Percentiles rank a stretch among this genome's conserved stretches.
These are phyloP conservation scores for Silene latifolia DNA, from an alignment of 148 eudicot genomes.

Conservation along the genomic window DNA sequence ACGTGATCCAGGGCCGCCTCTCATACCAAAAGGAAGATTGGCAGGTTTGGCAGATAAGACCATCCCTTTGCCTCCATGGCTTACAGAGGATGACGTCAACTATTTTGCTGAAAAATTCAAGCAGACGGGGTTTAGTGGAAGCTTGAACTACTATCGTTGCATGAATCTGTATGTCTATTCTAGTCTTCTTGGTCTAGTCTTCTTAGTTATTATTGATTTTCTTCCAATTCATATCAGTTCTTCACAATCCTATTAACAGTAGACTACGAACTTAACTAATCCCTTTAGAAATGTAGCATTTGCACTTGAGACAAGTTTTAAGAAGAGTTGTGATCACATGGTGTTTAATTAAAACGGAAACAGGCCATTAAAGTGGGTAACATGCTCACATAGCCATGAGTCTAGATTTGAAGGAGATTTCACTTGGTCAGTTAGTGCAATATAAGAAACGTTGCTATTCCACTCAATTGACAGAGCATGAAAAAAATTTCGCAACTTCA, in stretches of 20 bases:
- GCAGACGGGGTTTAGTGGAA: slow-evolving; percentile 58
- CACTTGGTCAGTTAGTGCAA: too few relatives aligned
- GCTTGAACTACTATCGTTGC: slow-evolving; percentile 60
- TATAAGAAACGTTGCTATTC: too few relatives aligned
- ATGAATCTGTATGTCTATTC: slow-evolving; percentile 46
- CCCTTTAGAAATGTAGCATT: neutral
- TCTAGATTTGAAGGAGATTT: too few relatives aligned
- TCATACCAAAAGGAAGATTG: slow-evolving; percentile 37
- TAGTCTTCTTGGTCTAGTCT: slow-evolving; percentile 12
- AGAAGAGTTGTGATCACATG: too few relatives aligned
- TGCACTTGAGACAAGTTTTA: too few relatives aligned
- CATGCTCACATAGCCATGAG: too few relatives aligned
- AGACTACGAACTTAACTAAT: too few relatives aligned
- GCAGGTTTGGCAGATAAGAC: slow-evolving; percentile 6
- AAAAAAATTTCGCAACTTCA: too few relatives aligned
- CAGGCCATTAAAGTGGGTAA: too few relatives aligned
- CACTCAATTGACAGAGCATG: too few relatives aligned
- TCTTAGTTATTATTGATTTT: neutral
- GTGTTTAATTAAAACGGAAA: too few relatives aligned
- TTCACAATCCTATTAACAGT: too few relatives aligned
- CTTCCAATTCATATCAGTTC: neutral
- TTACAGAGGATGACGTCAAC: slow-evolving; percentile 48
- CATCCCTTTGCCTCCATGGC: slow-evolving; percentile 52
- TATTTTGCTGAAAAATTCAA: slow-evolving; percentile 47
- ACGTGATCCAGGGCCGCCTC: slow-evolving; percentile 30